Evolutionary conservation across 2,329 filamentous ascomycete genomes (phyloP), one percentile per base, ranked within the genome.

Genomic region (Parascedosporium putredinis): DNA sequence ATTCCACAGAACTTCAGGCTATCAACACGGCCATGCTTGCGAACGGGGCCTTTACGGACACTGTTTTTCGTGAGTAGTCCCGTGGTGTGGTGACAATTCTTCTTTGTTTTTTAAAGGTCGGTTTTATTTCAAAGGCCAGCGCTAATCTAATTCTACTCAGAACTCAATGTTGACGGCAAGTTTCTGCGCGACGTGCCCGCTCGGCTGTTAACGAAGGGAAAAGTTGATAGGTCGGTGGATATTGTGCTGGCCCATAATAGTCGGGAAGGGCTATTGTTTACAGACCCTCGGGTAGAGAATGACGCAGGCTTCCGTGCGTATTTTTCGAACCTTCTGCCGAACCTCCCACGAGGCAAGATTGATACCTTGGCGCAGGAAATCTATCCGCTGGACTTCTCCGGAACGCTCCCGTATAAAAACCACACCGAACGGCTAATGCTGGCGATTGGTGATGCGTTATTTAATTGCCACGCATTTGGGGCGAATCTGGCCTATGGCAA

Each of bases 381-480:
- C 4, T 55, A 57, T 43, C 51, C 52, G 10, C 48, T 50, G 20
- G 18, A 49, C 23, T n/a, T 46, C 22, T 40, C 40, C 2, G 43
- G 42, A 24, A 12, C 27, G 27, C 27, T 7, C 7, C 27, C 27
- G 27, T 31, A 31, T 12, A 31, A 12, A 31, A 31, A 31, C 27
- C 27, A 31, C 12, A 31, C 42, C 14, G 42, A 6, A 23, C 16
- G 42, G 12, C 42, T 44, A 9, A 25, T 23, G 42, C 60, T 69
- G 1, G 57, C 70, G 10, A 56, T 67, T 43, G 57, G 65, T 7
- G 75, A 79, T 50, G 47, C 57, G 1, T 50, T 60, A 50, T 73
- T 75, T 55, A 62, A 60, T 23, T 79, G 76, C 66, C 76, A 78
- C 59, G 70, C 72, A 6, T 64, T 69, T 55, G 75, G 67, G 54